Evolutionary conservation across 2,329 filamentous ascomycete species (phyloP).

Genomic region (Parascedosporium putredinis): DNA sequence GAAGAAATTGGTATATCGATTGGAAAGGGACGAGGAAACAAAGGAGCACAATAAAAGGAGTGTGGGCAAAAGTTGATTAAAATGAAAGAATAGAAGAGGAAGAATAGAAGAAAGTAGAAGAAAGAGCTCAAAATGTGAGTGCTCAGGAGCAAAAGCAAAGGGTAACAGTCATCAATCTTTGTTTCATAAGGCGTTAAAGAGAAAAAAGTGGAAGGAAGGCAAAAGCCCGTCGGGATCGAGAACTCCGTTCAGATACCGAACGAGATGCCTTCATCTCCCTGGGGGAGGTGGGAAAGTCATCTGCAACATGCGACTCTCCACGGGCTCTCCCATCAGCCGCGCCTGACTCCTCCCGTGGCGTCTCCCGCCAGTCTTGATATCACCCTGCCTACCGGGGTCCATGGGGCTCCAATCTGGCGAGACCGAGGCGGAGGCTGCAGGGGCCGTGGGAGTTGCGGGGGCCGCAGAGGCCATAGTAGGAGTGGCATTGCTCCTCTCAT

Average conservation of each 20-base stretch:
- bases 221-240: too few species aligned
- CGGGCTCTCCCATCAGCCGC: conserved; percentile 6
- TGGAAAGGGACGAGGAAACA: neutral
- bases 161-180: neutral
- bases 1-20: too few species aligned
- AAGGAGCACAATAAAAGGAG: neutral
- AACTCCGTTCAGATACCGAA: too few species aligned
- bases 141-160: neutral
- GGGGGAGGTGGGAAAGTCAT: conserved; percentile 10
- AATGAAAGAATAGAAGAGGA: neutral
- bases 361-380: neutral
- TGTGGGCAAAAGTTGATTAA: neutral
- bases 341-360: conserved; percentile 5
- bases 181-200: neutral
- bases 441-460: too few species aligned
- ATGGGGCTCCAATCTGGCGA: neutral
- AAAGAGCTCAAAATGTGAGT: neutral
- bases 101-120: neutral
- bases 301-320: conserved; percentile 7
- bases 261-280: conserved; percentile 3
- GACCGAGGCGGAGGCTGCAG: too few species aligned
- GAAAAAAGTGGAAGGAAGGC: neutral
- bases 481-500: too few species aligned
- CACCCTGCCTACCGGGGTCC: neutral
- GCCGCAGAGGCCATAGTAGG: too few species aligned